A percentile compares a stretch with the other conserved stretches of the same genome.
phyloP scores from a whole-genome alignment of 129 eudicot species.

The Gnaphalium uliginosum region DNA sequence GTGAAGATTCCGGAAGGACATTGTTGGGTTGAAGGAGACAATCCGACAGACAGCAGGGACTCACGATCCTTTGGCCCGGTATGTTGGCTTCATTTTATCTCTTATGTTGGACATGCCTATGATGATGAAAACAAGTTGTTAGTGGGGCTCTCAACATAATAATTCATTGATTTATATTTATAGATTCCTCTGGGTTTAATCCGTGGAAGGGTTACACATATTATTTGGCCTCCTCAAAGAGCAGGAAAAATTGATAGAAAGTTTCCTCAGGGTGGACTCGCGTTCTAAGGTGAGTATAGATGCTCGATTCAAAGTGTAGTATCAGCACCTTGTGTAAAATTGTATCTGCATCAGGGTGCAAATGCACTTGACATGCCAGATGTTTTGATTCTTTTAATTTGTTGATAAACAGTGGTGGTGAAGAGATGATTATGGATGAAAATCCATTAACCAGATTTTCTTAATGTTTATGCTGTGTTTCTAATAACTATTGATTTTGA shows the following conservation, averaged over 20 bases:
- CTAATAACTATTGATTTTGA: background rate
- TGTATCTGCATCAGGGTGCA: background rate
- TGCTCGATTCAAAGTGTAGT: background rate
- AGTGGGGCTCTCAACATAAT: conserved; percentile 9
- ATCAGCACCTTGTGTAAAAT: background rate
- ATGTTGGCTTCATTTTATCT: conserved; percentile 23
- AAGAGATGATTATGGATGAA: background rate
- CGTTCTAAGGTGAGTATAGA: conserved; percentile 31
- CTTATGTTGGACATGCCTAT: background rate
- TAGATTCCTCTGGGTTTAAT: conserved; percentile 92
- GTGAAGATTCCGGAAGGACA: conserved; percentile 86
- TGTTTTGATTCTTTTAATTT: background rate
- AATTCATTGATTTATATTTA: conserved; percentile 1
- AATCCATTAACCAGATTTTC: background rate
- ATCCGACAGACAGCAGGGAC: conserved; percentile 67
- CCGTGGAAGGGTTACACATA: conserved; percentile 78
- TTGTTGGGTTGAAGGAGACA: conserved; percentile 99
- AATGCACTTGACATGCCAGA: background rate
- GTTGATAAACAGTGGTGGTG: background rate
- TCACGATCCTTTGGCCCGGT: conserved; percentile 90
- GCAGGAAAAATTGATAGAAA: conserved; percentile 56
- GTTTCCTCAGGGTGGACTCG: conserved; percentile 43
- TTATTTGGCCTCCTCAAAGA: conserved; percentile 93
- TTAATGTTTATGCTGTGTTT: background rate
- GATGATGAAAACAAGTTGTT: background rate